These are phyloP conservation scores for Aspergillus niger DNA, from an alignment of 2,329 filamentous ascomycete species.

Conservation along the genomic window DNA sequence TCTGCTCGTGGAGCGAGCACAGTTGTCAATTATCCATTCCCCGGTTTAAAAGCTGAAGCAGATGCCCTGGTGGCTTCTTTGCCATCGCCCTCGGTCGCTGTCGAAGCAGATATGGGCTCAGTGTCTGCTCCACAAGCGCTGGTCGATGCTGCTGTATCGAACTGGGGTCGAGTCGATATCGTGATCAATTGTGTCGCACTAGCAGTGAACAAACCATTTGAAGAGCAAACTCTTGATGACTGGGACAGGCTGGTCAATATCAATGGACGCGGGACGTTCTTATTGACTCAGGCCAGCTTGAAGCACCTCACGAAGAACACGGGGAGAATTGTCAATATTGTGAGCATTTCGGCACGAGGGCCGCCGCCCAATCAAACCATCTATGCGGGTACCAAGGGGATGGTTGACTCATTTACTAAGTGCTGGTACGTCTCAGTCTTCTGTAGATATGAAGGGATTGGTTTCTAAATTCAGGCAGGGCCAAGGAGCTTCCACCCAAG, in stretches of 20 bases:
- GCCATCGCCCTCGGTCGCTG: slow-evolving; percentile 36
- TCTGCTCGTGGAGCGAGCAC: slow-evolving; percentile 50
- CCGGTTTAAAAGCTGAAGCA: slow-evolving; percentile 27
- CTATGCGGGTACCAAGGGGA: slow-evolving; percentile 54
- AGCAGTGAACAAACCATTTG: slow-evolving; percentile 42
- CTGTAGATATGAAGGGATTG: not conserved
- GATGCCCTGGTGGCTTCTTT: slow-evolving; percentile 32
- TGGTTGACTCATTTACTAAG: slow-evolving; percentile 52
- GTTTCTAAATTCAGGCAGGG: slow-evolving; percentile 15
- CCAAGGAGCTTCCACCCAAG: slow-evolving; percentile 48
- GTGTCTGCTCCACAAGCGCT: slow-evolving; percentile 40
- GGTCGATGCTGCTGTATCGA: slow-evolving; percentile 38
- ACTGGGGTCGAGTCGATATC: slow-evolving; percentile 45
- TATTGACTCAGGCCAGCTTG: slow-evolving; percentile 33
- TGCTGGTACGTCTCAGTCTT: slow-evolving; percentile 35
- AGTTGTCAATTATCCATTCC: slow-evolving; percentile 53
- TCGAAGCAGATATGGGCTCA: slow-evolving; percentile 48
- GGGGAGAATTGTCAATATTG: slow-evolving; percentile 50
- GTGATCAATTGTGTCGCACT: slow-evolving; percentile 27
- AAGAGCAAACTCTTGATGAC: slow-evolving; percentile 36
- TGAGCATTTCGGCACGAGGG: slow-evolving; percentile 39
- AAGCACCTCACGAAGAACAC: slow-evolving; percentile 40
- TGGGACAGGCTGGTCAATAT: slow-evolving; percentile 27
- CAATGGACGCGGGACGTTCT: slow-evolving; percentile 26
- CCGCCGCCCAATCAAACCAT: slow-evolving; percentile 46